Conservation (phyloP, 1,284 basidiomycete species). For the Cutaneotrichosporon daszewskae region DNA sequence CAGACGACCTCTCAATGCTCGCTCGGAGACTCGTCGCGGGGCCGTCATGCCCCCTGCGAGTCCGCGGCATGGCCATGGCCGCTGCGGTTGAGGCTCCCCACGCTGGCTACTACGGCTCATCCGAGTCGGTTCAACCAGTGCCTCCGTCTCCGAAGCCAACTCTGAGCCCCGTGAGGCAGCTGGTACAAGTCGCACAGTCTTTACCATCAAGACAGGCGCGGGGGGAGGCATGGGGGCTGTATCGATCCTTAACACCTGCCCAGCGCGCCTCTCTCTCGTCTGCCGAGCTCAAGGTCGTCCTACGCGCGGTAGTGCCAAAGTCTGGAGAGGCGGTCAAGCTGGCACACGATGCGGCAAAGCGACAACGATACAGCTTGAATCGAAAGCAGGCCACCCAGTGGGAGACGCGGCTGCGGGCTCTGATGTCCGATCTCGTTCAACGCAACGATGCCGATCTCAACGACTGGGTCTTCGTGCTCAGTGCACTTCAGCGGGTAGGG, state of each 20-base stretch:
- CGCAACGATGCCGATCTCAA: slow-evolving; percentile 2
- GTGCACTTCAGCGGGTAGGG: slow-evolving; percentile 8
- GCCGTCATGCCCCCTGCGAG: background rate
- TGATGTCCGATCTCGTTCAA: slow-evolving; percentile 8
- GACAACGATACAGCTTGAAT: slow-evolving; percentile 2
- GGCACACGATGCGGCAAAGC: background rate
- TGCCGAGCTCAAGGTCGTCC: slow-evolving; percentile 4
- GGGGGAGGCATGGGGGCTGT: slow-evolving; percentile 5
- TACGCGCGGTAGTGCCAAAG: slow-evolving; percentile 12
- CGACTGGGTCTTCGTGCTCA: slow-evolving; percentile 17
- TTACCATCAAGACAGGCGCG: background rate
- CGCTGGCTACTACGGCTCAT: too few species aligned
- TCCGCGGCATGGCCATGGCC: too few species aligned
- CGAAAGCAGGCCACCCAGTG: background rate
- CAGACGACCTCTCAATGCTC: background rate
- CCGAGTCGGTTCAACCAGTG: too few species aligned
- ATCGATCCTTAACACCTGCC: background rate
- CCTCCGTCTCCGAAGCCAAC: background rate
- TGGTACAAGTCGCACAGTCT: background rate
- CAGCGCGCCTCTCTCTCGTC: slow-evolving; percentile 7
- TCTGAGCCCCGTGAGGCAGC: background rate
- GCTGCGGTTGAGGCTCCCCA: too few species aligned
- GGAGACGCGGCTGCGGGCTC: slow-evolving; percentile 8
- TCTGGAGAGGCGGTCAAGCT: slow-evolving; percentile 7
- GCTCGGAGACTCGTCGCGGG: background rate